Conservation (phyloP, 345 rosid species). For the Citrus sp. region DNA sequence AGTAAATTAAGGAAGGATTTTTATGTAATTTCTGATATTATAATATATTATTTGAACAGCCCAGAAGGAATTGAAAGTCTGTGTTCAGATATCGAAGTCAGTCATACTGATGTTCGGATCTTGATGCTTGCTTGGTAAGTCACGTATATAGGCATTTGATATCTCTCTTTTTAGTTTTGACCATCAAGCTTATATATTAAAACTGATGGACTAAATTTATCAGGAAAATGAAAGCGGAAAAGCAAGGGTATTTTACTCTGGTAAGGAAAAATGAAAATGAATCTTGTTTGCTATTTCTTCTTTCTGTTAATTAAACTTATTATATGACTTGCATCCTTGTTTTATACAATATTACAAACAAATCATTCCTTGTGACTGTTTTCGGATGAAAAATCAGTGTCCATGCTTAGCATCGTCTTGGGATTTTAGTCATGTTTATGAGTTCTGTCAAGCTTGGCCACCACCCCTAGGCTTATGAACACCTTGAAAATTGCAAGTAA, state of each 20-base stretch:
- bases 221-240: constrained; percentile 99
- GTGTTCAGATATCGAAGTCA: constrained; percentile 83
- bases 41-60: constrained; percentile 39
- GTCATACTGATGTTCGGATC: constrained; percentile 88
- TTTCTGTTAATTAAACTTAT: background rate
- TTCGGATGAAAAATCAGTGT: background rate
- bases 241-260: constrained; percentile 92
- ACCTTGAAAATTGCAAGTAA: background rate
- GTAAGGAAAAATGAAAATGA: constrained; percentile 47
- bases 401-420: background rate
- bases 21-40: constrained; percentile 18
- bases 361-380: background rate
- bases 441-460: background rate
- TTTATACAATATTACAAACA: background rate
- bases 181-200: constrained; percentile 1
- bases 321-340: background rate
- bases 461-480: background rate
- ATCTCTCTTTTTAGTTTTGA: background rate
- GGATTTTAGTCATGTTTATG: background rate
- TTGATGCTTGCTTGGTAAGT: constrained; percentile 98
- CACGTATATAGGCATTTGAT: constrained; percentile 1
- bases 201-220: constrained; percentile 5
- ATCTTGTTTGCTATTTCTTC: background rate
- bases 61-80: constrained; percentile 94
- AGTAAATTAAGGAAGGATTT: constrained; percentile 1